These are phyloP conservation scores for Chloridella minuta DNA, from an alignment of 352 stramenopile genomes.

Conservation along the genomic window DNA sequence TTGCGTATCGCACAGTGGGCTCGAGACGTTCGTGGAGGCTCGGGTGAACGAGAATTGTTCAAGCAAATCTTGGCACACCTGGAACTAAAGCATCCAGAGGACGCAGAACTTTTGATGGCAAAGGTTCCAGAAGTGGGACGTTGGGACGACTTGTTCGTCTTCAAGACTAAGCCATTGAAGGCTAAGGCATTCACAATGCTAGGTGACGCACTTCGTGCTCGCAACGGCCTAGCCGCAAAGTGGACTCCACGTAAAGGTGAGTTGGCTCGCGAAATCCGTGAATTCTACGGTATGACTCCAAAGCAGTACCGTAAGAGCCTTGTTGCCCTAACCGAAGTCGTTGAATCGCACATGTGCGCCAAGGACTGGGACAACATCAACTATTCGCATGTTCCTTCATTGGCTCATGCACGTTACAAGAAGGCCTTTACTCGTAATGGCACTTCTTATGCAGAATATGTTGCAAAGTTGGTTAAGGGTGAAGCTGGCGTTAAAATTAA, in stretches of 20 bases:
- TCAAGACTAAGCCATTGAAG: not conserved
- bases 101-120: not conserved
- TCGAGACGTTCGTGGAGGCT: not conserved
- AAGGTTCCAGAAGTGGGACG: not conserved
- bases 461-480: not conserved
- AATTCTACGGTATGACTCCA: not conserved
- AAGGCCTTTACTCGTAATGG: not conserved
- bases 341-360: not conserved
- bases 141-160: not conserved
- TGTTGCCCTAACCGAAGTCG: not conserved
- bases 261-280: not conserved
- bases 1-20: not conserved
- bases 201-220: not conserved
- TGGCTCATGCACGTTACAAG: not conserved
- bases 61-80: not conserved
- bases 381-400: not conserved
- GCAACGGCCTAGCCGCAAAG: not conserved
- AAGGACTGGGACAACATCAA: not conserved
- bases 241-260: not conserved
- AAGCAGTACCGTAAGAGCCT: not conserved
- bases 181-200: not conserved
- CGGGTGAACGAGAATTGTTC: not conserved
- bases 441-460: not conserved
- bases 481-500: not conserved
- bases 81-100: not conserved